Conservation (phyloP, 106 monocot genomes). For the Narthecium ossifragum region DNA sequence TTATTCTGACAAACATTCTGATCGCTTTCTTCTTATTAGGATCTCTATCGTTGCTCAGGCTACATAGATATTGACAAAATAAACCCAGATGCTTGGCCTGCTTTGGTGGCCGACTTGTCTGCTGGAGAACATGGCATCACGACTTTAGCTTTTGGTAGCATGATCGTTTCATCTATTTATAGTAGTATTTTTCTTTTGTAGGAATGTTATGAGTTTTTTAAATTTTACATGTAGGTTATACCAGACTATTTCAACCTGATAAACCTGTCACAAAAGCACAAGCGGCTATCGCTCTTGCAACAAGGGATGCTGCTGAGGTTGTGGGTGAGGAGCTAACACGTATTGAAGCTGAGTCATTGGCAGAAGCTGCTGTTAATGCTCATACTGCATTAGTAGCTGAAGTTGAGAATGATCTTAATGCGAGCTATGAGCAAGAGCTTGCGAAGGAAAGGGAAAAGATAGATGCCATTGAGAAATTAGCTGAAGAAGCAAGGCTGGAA, state of each 20-base stretch:
- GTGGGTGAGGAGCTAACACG: slow-evolving; percentile 90
- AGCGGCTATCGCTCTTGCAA: slow-evolving; percentile 86
- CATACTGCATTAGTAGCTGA: slow-evolving; percentile 81
- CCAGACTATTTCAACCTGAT: slow-evolving; percentile 86
- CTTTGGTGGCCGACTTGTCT: slow-evolving; percentile 77
- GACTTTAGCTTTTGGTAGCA: slow-evolving; percentile 88
- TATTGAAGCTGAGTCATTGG: slow-evolving; percentile 87
- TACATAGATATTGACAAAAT: slow-evolving; percentile 93
- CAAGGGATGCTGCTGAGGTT: slow-evolving; percentile 74
- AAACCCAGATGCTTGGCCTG: slow-evolving; percentile 85
- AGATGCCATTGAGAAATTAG: slow-evolving; percentile 73
- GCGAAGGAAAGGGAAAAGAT: slow-evolving; percentile 74
- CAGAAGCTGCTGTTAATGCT: slow-evolving; percentile 82
- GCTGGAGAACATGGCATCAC: slow-evolving; percentile 85
- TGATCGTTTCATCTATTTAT: not conserved
- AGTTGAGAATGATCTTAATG: slow-evolving; percentile 90
- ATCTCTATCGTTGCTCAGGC: slow-evolving; percentile 59
- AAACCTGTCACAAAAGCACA: slow-evolving; percentile 97
- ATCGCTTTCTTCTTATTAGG: slow-evolving; percentile 32
- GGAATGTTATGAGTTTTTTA: not conserved
- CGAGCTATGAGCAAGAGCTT: slow-evolving; percentile 79
- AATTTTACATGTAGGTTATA: slow-evolving; percentile 53
- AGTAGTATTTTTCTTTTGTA: not conserved
- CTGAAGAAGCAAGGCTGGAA: slow-evolving; percentile 73
- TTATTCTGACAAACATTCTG: not conserved